Conservation (phyloP, 2,329 filamentous ascomycete species). For the Cordyceps javanica region DNA sequence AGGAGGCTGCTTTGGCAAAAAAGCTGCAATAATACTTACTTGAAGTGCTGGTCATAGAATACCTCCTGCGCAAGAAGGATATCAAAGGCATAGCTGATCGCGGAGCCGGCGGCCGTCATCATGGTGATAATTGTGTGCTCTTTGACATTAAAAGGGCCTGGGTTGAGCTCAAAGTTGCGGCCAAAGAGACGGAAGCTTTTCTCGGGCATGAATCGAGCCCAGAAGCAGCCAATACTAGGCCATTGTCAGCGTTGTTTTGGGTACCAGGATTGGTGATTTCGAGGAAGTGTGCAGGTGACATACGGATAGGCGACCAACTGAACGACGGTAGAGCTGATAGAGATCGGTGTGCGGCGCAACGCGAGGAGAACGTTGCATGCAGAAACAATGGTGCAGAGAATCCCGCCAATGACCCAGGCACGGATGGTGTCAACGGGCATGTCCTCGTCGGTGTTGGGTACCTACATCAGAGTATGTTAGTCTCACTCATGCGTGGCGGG, state of each 20-base stretch:
- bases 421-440: constrained; percentile 51
- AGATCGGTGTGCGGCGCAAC: constrained; percentile 43
- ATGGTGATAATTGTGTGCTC: constrained; percentile 44
- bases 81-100: constrained; percentile 33
- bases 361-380: constrained; percentile 50
- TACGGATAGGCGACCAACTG: constrained; percentile 48
- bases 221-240: constrained; percentile 23
- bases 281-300: too few species aligned
- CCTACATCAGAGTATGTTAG: neutral
- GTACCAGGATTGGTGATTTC: neutral
- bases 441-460: constrained; percentile 42
- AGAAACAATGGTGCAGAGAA: constrained; percentile 52
- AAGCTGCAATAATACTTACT: constrained; percentile 16
- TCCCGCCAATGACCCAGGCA: constrained; percentile 48
- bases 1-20: neutral
- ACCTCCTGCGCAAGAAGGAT: constrained; percentile 36
- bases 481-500: neutral
- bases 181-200: constrained; percentile 27
- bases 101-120: constrained; percentile 33
- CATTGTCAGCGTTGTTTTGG: neutral
- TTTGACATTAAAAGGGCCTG: constrained; percentile 40
- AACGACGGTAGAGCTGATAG: constrained; percentile 47
- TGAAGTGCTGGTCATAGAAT: constrained; percentile 47
- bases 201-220: constrained; percentile 28
- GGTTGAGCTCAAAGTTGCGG: constrained; percentile 29